Evolutionary conservation across 2,329 filamentous ascomycete species (phyloP).

Genomic region (Hymenoscyphus linearis): DNA sequence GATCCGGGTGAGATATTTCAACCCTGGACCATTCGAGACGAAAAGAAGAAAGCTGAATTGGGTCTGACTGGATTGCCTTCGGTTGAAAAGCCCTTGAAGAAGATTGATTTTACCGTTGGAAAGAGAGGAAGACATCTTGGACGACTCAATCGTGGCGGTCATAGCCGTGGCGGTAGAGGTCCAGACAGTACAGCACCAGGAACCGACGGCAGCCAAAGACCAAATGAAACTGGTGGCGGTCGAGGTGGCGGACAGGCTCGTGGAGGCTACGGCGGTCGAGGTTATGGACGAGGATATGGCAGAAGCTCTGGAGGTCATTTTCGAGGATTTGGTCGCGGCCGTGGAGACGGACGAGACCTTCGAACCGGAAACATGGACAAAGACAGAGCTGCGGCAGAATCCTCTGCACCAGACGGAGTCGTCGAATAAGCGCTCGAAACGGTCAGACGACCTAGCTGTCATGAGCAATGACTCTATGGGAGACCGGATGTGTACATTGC

Average conservation of each 20-base stretch:
- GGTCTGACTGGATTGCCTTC: slow-evolving; percentile 55
- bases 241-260: slow-evolving; percentile 2
- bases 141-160: slow-evolving; percentile 9
- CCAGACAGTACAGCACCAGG: slow-evolving; percentile 3
- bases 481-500: neutral
- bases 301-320: slow-evolving; percentile 18
- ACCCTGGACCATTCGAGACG: slow-evolving; percentile 54
- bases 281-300: slow-evolving; percentile 5
- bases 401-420: neutral
- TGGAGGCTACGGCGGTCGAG: slow-evolving; percentile 4
- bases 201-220: neutral
- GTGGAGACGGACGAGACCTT: slow-evolving; percentile 3
- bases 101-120: slow-evolving; percentile 57
- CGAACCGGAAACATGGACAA: slow-evolving; percentile 7
- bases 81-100: slow-evolving; percentile 61
- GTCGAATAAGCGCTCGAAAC: neutral
- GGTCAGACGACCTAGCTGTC: neutral
- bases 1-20: slow-evolving; percentile 56
- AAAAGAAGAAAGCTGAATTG: slow-evolving; percentile 50
- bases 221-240: neutral
- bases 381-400: neutral
- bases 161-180: neutral
- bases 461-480: neutral
- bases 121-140: slow-evolving; percentile 17
- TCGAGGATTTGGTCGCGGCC: slow-evolving; percentile 12